phyloP scores from a whole-genome alignment of 768 basidiomycete genomes.

The Tephrocybe sp. region DNA sequence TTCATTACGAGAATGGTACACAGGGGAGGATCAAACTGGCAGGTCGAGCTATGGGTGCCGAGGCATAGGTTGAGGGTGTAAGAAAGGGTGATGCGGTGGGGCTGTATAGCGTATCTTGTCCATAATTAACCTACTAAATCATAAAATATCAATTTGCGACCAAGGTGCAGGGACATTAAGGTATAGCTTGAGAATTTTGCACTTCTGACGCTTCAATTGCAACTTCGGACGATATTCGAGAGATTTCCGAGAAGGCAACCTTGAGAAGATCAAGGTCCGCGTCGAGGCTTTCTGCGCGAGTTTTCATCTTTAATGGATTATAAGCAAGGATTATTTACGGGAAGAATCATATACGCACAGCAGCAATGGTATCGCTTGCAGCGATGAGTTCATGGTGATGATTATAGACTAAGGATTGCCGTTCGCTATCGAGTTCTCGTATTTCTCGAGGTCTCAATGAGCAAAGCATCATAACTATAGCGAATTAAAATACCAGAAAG shows the following conservation, averaged over 20 bases:
- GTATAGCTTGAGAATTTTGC: background rate
- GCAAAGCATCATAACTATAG: background rate
- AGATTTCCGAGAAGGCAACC: constrained; percentile 84
- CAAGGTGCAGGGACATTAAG: background rate
- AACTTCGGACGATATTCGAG: constrained; percentile 69
- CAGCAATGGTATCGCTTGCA: constrained; percentile 87
- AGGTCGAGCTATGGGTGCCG: constrained; percentile 38
- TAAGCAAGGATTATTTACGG: background rate
- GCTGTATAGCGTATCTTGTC: background rate
- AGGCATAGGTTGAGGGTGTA: background rate
- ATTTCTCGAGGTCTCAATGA: constrained; percentile 57
- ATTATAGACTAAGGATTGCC: constrained; percentile 90
- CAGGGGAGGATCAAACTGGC: constrained; percentile 40
- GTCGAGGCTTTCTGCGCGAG: constrained; percentile 66
- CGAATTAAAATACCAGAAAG: constrained; percentile 49
- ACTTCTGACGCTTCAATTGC: constrained; percentile 40
- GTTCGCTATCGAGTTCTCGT: constrained; percentile 79
- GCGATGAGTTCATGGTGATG: constrained; percentile 95
- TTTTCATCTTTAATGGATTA: constrained; percentile 78
- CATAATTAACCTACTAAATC: constrained; percentile 1
- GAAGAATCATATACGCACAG: constrained; percentile 42
- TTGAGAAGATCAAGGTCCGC: constrained; percentile 78
- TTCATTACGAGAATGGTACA: constrained; percentile 39
- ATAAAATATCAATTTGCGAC: background rate
- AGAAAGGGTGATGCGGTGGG: background rate